Percentiles rank a stretch among this genome's conserved stretches.
phyloP scores from a whole-genome alignment of 768 basidiomycete species.

The Auricularia sp. region DNA sequence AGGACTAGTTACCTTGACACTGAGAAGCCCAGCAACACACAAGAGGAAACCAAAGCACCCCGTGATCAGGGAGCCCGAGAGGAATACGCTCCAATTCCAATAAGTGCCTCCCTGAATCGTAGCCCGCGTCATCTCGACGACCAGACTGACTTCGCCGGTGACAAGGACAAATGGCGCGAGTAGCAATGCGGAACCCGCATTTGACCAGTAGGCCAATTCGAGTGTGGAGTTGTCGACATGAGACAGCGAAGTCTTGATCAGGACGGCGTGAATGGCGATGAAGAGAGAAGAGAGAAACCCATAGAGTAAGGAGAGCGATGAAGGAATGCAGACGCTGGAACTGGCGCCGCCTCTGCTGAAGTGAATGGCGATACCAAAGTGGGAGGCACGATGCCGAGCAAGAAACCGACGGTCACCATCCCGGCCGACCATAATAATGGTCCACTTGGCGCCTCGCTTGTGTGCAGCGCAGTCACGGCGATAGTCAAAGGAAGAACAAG shows the following conservation, averaged over 20 bases:
- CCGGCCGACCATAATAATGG: conserved; percentile 49
- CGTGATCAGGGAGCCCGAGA: conserved; percentile 58
- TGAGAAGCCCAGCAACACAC: conserved; percentile 67
- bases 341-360: conserved; percentile 28
- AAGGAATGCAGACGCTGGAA: conserved; percentile 29
- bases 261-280: conserved; percentile 65
- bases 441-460: conserved; percentile 42
- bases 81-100: conserved; percentile 43
- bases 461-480: conserved; percentile 52
- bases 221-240: conserved; percentile 63
- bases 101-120: conserved; percentile 2
- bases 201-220: conserved; percentile 72
- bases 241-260: conserved; percentile 62
- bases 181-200: conserved; percentile 55
- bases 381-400: conserved; percentile 57
- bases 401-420: conserved; percentile 65
- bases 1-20: conserved; percentile 75
- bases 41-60: conserved; percentile 76
- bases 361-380: conserved; percentile 17
- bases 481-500: conserved; percentile 79
- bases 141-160: conserved; percentile 38
- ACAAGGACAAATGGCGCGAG: conserved; percentile 55
- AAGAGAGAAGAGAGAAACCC: conserved; percentile 64
- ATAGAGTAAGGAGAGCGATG: conserved; percentile 47
- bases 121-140: conserved; percentile 31